Base-by-base conservation (phyloP, 2,329 filamentous ascomycete species). In the Tothia fuscella region DNA sequence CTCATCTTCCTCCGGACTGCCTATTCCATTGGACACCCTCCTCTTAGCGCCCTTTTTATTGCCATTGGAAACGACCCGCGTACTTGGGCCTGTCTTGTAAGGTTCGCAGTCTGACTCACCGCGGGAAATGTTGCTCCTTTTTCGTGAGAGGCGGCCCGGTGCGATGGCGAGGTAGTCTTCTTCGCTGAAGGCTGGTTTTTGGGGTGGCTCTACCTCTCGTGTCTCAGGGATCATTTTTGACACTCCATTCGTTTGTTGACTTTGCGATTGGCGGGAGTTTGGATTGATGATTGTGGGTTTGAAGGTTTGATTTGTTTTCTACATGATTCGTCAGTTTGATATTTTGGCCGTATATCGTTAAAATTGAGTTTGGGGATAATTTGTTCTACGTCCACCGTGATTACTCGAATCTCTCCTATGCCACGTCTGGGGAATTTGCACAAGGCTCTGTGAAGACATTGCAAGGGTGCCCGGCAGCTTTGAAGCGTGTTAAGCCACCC, bases 1-100 rank as follows among this genome's bases (percentile, higher is more conserved):
- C 46, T 76, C 70, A 46, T 81, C 78, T 25, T 67, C 62, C 25
- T 68, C 63, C 41, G 36, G 36, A 16, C 16, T 42, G 13, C 28
- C 20, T 21, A 17, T 41, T 6, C 52, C 42, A 56, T 29, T 57
- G 52, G 19, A 62, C 56, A 34, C 54, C 53, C 24, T 53, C 24
- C 41, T 20, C 34, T 45, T 46, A n/a, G 20, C 24, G 21, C 38
- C 36, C 13, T 30, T 29, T 7, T 37, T 32, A 4, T 19, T 22
- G n/a, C 16, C 31, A 13, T 31, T 43, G 16, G 35, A 14, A 6
- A 33, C 25, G 17, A 2, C 31, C 13, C 19, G 32, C 46, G 50
- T 46, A 30, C 53, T 42, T 22, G 46, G 34, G 44, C 50, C 39
- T 36, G 43, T 48, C 41, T 57, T 60, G 50, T 68, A 66, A 38